A percentile compares a stretch with the other conserved stretches of the same genome.
These are phyloP conservation scores for Leucocoprinus sp. DNA, from an alignment of 768 basidiomycete genomes.

Conservation along the genomic window DNA sequence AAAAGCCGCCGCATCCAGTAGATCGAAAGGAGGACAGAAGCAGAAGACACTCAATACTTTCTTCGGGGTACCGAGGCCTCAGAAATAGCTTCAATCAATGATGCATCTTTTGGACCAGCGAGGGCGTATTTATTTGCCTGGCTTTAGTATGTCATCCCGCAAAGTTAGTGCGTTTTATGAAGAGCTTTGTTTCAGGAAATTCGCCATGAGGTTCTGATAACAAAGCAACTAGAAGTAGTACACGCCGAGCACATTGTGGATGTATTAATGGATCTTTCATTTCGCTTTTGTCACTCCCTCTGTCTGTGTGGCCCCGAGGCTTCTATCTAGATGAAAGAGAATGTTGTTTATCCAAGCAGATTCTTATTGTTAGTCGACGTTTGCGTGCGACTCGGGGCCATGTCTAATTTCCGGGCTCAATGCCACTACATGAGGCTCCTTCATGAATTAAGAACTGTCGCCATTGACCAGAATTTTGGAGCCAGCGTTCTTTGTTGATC, in stretches of 20 bases:
- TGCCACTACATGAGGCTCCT: not conserved
- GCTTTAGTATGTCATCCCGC: not conserved
- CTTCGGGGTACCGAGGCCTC: slow-evolving; percentile 12
- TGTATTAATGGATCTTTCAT: slow-evolving; percentile 2
- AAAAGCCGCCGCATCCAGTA: not conserved
- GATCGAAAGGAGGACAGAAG: slow-evolving; percentile 4
- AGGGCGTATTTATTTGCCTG: not conserved
- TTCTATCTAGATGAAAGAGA: slow-evolving; percentile 2
- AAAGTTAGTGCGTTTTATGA: not conserved
- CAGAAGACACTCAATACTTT: slow-evolving; percentile 9
- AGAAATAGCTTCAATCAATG: slow-evolving; percentile 3
- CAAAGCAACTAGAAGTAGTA: not conserved
- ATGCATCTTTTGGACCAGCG: not conserved
- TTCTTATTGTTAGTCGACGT: not conserved
- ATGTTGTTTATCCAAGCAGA: not conserved
- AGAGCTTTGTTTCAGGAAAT: not conserved
- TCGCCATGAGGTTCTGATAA: not conserved
- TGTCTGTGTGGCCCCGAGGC: slow-evolving; percentile 3
- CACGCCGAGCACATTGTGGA: not conserved
- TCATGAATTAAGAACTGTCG: not conserved
- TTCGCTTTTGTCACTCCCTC: not conserved
- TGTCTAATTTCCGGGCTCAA: slow-evolving; percentile 3
- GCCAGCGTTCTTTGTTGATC: not conserved
- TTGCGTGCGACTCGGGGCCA: slow-evolving; percentile 1
- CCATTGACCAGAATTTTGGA: not conserved